Base-by-base conservation (phyloP, 208 protist species). In the Trypanosoma mega region DNA sequence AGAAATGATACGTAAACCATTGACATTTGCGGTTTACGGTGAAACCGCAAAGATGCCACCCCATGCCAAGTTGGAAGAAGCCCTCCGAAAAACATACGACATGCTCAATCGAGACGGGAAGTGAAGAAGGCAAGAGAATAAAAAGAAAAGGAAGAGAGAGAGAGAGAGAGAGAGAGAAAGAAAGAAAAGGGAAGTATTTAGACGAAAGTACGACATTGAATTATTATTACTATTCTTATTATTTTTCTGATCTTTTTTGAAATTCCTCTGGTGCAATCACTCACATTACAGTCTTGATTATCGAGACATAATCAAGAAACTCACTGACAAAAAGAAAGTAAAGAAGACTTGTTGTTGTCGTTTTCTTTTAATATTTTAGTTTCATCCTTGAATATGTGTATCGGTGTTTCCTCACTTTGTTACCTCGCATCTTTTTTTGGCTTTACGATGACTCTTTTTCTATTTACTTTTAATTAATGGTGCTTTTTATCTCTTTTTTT, bases 1-100 rank as follows among this genome's bases (percentile, higher is more conserved):
- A 16, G 56, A 81, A 56, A 87, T 96, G 52, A 63, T 96, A 8
- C 50, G 82, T 47, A 68, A 72, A 7, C 85, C 84, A 2, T 23
- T 85, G 1, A 92, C 85, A 0, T 88, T 92, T 64, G 80, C 76
- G 16, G 84, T 93, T 9, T 90, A 92, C 50, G 90, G 90, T 1
- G 79, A 92, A 45, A 85, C 78, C 12, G 59, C 55, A 21, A 69
- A 64, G 20, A 87, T 92, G 75, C 84, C 82, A 6, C 65, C 72
- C 27, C 79, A 91, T 47, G 66, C 58, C 1, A 45, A 78, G 52
- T 59, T 92, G 45, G 76, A 82, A 27, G 74, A 69, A 9, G 62
- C 70, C n/a, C 46, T 93, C 31, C 73, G 71, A 36, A 76, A 69
- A 44, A 73, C 71, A 30, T 82, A 93, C 56, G 44, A 69, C 0